Percentiles rank a stretch among this genome's conserved stretches.
These are phyloP conservation scores for Eudorina sp. DNA, from an alignment of 139 green algal species.

Conservation along the genomic window DNA sequence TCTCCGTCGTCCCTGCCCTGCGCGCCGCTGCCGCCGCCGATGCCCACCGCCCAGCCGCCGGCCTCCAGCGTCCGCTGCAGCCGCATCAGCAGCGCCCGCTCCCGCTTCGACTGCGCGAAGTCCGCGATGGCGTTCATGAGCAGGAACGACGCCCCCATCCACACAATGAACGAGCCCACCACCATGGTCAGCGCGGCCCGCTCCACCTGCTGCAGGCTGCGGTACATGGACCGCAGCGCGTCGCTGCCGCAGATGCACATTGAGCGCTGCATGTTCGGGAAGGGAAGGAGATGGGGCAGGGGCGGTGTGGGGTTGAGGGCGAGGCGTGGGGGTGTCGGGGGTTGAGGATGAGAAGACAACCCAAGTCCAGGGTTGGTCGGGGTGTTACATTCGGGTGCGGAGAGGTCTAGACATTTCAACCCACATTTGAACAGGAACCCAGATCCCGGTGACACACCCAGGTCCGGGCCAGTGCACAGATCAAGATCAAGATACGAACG, in stretches of 20 bases:
- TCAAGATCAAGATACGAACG: no score
- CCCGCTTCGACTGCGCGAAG: conserved; percentile 2
- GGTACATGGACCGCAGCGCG: not conserved
- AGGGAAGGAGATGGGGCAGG: no score
- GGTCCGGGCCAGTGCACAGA: no score
- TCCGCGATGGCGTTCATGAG: conserved; percentile 34
- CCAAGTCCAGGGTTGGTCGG: no score
- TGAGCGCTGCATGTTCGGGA: not conserved
- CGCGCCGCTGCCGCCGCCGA: not conserved
- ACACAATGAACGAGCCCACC: conserved; percentile 33
- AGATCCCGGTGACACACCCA: no score
- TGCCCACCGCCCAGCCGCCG: not conserved
- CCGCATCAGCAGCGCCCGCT: conserved; percentile 39
- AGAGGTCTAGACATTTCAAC: no score
- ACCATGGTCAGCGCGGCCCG: not conserved
- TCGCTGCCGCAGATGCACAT: not conserved
- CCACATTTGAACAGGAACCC: no score
- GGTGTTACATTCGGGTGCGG: no score
- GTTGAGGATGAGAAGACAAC: no score
- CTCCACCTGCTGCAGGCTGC: not conserved
- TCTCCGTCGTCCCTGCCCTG: not conserved
- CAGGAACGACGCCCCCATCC: conserved; percentile 26
- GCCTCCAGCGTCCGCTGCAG: not conserved
- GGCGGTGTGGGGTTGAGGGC: no score
- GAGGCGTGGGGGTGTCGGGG: no score